phyloP scores from a whole-genome alignment of 2,329 filamentous ascomycete species.

The Aspergillus transmontanensis region DNA sequence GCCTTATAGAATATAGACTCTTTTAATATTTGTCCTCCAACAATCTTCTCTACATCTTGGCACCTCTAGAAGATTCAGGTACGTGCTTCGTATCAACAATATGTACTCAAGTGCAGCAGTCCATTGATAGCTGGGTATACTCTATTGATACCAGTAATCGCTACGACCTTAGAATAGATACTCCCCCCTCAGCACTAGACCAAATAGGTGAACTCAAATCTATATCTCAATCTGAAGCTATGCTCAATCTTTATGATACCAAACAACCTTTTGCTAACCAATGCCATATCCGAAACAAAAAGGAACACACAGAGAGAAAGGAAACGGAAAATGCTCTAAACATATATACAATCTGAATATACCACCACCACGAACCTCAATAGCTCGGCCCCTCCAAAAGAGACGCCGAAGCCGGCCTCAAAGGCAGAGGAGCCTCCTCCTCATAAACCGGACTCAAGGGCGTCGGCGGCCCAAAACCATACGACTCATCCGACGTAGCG shows the following conservation, averaged over 20 bases:
- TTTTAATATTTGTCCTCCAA: too few relatives aligned
- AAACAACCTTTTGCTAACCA: background rate
- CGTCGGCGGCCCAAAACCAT: background rate
- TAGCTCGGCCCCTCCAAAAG: background rate
- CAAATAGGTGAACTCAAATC: background rate
- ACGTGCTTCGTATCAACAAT: too few relatives aligned
- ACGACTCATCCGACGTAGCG: background rate
- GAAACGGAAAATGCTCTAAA: background rate
- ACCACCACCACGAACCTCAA: background rate
- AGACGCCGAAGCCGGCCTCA: background rate
- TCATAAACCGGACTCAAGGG: constrained; percentile 1
- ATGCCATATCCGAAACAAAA: background rate
- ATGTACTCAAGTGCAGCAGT: too few relatives aligned
- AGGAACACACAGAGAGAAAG: background rate
- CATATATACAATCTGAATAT: background rate
- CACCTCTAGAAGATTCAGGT: too few relatives aligned
- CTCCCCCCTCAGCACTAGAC: background rate
- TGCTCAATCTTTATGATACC: background rate
- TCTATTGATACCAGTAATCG: too few relatives aligned
- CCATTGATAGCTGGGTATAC: too few relatives aligned
- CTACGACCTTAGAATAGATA: background rate
- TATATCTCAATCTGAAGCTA: background rate
- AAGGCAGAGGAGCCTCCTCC: background rate
- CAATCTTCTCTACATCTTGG: too few relatives aligned
- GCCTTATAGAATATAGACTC: too few relatives aligned